phyloP scores from a whole-genome alignment of 2,329 filamentous ascomycete species.

The Aspergillus fijiensis region DNA sequence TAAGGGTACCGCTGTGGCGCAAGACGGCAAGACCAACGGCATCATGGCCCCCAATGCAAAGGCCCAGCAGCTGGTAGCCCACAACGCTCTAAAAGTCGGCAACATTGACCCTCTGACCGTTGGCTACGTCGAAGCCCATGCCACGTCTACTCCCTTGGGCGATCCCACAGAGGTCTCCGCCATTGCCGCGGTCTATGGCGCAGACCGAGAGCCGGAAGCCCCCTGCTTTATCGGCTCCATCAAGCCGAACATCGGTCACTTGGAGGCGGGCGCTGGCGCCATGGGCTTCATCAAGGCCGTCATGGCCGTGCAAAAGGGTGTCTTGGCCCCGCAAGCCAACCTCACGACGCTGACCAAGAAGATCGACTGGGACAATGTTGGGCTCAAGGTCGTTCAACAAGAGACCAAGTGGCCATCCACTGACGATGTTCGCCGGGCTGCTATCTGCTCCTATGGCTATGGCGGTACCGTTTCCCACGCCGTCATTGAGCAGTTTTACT shows the following conservation, averaged over 20 bases:
- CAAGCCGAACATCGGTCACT: slow-evolving; percentile 35
- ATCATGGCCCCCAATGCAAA: slow-evolving; percentile 37
- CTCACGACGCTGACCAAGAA: slow-evolving; percentile 34
- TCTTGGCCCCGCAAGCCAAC: slow-evolving; percentile 34
- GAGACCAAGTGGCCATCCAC: slow-evolving; percentile 20
- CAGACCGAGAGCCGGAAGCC: slow-evolving; percentile 13
- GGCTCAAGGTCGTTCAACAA: slow-evolving; percentile 26
- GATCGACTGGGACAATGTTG: slow-evolving; percentile 31
- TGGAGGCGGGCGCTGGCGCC: slow-evolving; percentile 31
- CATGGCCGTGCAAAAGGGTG: slow-evolving; percentile 24
- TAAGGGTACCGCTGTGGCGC: slow-evolving; percentile 31
- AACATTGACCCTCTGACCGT: slow-evolving; percentile 20
- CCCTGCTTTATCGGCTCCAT: slow-evolving; percentile 32
- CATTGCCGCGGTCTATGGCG: slow-evolving; percentile 16
- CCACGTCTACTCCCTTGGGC: slow-evolving; percentile 23
- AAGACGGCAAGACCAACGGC: slow-evolving; percentile 35
- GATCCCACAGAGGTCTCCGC: slow-evolving; percentile 23
- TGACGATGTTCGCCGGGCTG: slow-evolving; percentile 23
- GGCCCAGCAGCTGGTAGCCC: slow-evolving; percentile 31
- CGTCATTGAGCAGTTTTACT: slow-evolving; percentile 27
- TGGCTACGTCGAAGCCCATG: slow-evolving; percentile 25
- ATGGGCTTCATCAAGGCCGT: slow-evolving; percentile 30
- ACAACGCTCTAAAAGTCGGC: slow-evolving; percentile 19
- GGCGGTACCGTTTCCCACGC: slow-evolving; percentile 30
- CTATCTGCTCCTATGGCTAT: slow-evolving; percentile 31